phyloP scores from a whole-genome alignment of 805 yeast species.

The Yarrowia sp. region DNA sequence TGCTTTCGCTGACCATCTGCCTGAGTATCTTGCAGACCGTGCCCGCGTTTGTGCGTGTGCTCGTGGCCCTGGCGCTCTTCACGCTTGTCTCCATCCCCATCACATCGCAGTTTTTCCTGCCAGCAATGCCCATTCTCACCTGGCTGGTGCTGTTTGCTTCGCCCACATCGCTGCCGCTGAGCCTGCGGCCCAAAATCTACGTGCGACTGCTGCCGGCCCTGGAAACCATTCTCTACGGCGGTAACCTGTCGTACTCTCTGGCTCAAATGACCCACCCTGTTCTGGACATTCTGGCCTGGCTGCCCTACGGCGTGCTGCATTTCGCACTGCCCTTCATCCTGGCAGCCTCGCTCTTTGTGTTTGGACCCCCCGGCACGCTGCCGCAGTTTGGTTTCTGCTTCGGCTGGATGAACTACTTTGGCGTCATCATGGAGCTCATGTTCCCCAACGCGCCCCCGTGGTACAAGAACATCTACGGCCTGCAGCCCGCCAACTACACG shows the following conservation, averaged over 20 bases:
- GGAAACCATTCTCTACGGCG: constrained; percentile 90
- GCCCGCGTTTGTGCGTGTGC: constrained; percentile 35
- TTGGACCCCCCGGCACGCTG: constrained; percentile 86
- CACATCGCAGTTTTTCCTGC: constrained; percentile 78
- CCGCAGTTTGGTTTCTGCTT: constrained; percentile 87
- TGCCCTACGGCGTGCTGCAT: constrained; percentile 91
- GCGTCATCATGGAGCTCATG: constrained; percentile 75
- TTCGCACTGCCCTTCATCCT: constrained; percentile 88
- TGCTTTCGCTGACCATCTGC: constrained; percentile 51
- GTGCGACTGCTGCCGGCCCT: constrained; percentile 87
- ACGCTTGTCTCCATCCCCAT: constrained; percentile 62
- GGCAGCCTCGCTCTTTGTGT: constrained; percentile 71
- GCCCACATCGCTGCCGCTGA: constrained; percentile 67
- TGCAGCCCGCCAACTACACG: constrained; percentile 83
- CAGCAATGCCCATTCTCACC: constrained; percentile 76
- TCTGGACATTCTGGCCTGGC: constrained; percentile 86
- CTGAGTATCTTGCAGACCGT: constrained; percentile 41
- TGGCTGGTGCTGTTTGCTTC: constrained; percentile 84
- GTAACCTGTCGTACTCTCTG: constrained; percentile 76
- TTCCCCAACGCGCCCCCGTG: constrained; percentile 98
- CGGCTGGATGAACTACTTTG: constrained; percentile 88
- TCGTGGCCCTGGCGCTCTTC: constrained; percentile 45
- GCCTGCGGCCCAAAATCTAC: constrained; percentile 81
- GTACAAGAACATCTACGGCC: constrained; percentile 82
- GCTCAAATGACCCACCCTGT: constrained; percentile 66